Evolutionary conservation across 306 rosid genomes (phyloP).

Genomic region (Argentina anserina): DNA sequence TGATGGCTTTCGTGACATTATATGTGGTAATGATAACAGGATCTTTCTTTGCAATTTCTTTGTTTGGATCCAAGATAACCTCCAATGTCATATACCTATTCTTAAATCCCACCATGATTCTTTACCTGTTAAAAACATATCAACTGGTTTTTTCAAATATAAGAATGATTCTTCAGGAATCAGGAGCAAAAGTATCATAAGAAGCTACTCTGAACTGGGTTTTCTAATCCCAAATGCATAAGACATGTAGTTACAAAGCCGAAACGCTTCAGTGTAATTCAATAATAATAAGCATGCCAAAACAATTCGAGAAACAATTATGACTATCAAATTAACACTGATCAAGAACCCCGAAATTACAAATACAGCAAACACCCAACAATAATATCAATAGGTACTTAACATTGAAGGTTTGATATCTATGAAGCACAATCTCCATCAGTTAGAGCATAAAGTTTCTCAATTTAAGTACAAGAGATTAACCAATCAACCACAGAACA

Average conservation of each 20-base stretch:
- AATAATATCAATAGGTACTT: background rate
- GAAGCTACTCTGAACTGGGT: background rate
- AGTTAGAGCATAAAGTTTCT: background rate
- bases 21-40: constrained; percentile 60
- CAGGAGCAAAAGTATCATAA: background rate
- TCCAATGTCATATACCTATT: constrained; percentile 78
- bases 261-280: background rate
- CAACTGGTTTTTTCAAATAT: background rate
- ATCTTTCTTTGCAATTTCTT: constrained; percentile 39
- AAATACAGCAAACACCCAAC: background rate
- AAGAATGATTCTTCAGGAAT: background rate
- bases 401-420: background rate
- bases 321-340: background rate
- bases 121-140: constrained; percentile 14
- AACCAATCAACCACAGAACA: background rate
- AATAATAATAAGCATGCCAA: background rate
- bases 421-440: background rate
- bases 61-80: constrained; percentile 71
- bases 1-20: constrained; percentile 63
- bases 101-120: constrained; percentile 72
- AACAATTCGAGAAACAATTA: background rate
- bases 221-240: background rate
- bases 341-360: background rate
- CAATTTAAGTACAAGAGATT: background rate
- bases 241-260: background rate